Evolutionary conservation across 805 yeast genomes (phyloP).

Genomic region (Ogataea pilisensis): DNA sequence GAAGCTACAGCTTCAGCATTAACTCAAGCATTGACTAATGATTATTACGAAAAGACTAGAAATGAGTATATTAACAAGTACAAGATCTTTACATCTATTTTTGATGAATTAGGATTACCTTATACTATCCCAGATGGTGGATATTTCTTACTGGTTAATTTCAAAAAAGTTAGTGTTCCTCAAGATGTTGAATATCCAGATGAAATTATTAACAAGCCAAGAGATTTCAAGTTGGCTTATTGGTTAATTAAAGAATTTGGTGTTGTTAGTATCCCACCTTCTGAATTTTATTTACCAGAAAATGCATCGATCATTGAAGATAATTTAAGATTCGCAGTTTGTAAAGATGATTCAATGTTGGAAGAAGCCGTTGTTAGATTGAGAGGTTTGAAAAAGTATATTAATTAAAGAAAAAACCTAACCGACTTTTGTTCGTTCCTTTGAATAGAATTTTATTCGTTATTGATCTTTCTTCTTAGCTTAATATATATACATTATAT

Average conservation of each 20-base stretch:
- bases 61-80: constrained; percentile 67
- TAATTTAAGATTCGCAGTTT: constrained; percentile 88
- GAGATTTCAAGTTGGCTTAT: constrained; percentile 84
- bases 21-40: constrained; percentile 50
- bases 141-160: constrained; percentile 85
- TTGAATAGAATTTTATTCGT: too few relatives aligned
- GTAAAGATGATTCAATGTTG: constrained; percentile 82
- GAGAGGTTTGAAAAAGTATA: constrained; percentile 62
- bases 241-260: constrained; percentile 93
- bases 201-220: constrained; percentile 63
- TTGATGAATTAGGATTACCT: constrained; percentile 84
- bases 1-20: constrained; percentile 86
- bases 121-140: constrained; percentile 93
- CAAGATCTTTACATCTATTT: constrained; percentile 65
- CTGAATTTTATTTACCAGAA: constrained; percentile 79
- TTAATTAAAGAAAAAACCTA: constrained; percentile 26
- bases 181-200: constrained; percentile 58
- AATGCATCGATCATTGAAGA: constrained; percentile 77
- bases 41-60: constrained; percentile 70
- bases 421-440: too few relatives aligned
- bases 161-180: constrained; percentile 78
- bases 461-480: too few relatives aligned
- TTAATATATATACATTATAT: too few relatives aligned
- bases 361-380: constrained; percentile 79
- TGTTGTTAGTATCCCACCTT: constrained; percentile 94